phyloP scores from a whole-genome alignment of 2,329 filamentous ascomycete species.

The Aspergillus piperis region DNA sequence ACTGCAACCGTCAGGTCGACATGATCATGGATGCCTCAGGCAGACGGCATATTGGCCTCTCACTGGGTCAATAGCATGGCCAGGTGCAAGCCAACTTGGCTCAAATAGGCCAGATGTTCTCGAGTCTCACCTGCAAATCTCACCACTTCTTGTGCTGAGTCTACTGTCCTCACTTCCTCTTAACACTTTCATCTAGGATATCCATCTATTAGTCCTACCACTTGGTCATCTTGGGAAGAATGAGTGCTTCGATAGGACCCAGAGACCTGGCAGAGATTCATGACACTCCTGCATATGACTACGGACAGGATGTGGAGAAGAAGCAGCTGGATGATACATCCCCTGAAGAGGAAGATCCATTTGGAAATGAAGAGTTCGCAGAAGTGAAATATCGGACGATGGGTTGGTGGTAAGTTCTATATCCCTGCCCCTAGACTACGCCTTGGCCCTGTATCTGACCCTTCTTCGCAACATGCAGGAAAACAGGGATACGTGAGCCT shows the following conservation, averaged over 20 bases:
- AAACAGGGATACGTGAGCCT: constrained; percentile 40
- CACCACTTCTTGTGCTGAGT: neutral
- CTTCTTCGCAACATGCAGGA: constrained; percentile 22
- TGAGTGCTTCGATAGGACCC: neutral
- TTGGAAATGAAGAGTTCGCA: constrained; percentile 40
- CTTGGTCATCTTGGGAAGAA: neutral
- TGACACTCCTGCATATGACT: constrained; percentile 4
- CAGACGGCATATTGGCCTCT: neutral
- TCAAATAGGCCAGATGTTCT: neutral
- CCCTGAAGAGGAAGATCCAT: constrained; percentile 31
- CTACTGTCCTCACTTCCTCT: neutral
- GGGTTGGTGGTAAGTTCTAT: constrained; percentile 42
- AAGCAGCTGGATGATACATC: constrained; percentile 8
- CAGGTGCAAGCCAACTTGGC: neutral
- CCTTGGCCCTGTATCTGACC: constrained; percentile 5
- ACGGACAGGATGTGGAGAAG: constrained; percentile 12
- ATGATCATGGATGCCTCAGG: neutral
- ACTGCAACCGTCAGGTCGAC: neutral
- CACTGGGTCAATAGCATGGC: neutral
- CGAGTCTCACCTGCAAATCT: neutral
- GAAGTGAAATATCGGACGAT: constrained; percentile 55
- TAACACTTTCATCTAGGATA: neutral
- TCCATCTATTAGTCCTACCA: neutral
- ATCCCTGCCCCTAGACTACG: neutral
- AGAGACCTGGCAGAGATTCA: neutral